phyloP scores from a whole-genome alignment of 2,329 filamentous ascomycete genomes.

The Botrytis pseudocinerea region DNA sequence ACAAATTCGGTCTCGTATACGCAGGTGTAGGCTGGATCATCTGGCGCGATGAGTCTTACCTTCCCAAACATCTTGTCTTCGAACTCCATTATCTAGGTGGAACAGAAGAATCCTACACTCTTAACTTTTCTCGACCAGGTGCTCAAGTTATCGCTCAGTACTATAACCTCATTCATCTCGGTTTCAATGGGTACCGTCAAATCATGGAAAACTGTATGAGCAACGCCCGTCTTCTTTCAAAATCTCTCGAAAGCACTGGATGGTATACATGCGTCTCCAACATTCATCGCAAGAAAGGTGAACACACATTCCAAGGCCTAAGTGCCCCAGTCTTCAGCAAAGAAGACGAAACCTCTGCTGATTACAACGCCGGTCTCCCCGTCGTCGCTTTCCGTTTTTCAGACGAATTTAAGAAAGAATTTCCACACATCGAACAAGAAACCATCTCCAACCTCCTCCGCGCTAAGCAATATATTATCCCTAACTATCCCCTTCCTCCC shows the following conservation, averaged over 20 bases:
- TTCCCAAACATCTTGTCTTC: conserved; percentile 69
- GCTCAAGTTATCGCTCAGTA: conserved; percentile 71
- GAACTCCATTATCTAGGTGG: conserved; percentile 69
- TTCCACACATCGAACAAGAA: conserved; percentile 64
- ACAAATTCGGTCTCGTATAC: conserved; percentile 65
- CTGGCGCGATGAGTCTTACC: conserved; percentile 64
- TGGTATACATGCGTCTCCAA: conserved; percentile 67
- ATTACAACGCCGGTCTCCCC: conserved; percentile 65
- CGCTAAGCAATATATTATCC: conserved; percentile 69
- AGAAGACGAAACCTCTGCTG: conserved; percentile 54
- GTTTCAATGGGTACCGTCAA: conserved; percentile 62
- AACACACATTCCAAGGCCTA: conserved; percentile 41
- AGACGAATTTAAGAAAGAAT: conserved; percentile 60
- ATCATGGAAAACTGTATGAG: conserved; percentile 67
- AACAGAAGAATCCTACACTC: conserved; percentile 68
- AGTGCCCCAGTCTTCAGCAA: conserved; percentile 43
- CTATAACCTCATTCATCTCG: conserved; percentile 71
- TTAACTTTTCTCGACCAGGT: conserved; percentile 72
- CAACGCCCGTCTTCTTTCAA: conserved; percentile 64
- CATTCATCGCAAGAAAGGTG: conserved; percentile 60
- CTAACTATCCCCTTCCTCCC: conserved; percentile 68
- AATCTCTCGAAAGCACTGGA: conserved; percentile 62
- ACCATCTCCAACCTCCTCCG: conserved; percentile 62
- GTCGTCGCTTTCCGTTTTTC: conserved; percentile 68
- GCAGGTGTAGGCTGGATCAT: conserved; percentile 70